These are phyloP conservation scores for Erucastrum elatum DNA, from an alignment of 345 rosid genomes.

Conservation along the genomic window DNA sequence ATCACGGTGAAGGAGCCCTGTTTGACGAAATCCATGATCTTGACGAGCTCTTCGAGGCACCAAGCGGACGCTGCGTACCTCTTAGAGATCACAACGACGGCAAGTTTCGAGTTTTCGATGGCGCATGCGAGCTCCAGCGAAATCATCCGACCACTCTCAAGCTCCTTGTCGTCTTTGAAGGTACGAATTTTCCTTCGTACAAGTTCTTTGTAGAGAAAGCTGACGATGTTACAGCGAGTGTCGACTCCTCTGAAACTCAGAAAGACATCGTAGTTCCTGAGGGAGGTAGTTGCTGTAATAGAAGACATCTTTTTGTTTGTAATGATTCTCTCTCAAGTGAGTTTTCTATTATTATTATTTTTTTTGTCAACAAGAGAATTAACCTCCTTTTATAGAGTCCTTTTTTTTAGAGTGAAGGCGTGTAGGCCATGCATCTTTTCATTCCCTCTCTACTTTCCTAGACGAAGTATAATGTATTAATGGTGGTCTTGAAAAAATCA, in stretches of 20 bases:
- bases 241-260: slow-evolving; percentile 41
- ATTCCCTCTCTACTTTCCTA: neutral
- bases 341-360: too few species aligned
- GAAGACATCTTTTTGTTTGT: slow-evolving; percentile 1
- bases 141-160: slow-evolving; percentile 19
- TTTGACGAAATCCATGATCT: slow-evolving; percentile 23
- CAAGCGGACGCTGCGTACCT: slow-evolving; percentile 33
- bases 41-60: slow-evolving; percentile 34
- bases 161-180: slow-evolving; percentile 34
- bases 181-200: slow-evolving; percentile 3
- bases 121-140: slow-evolving; percentile 28
- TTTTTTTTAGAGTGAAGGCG: too few species aligned
- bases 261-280: slow-evolving; percentile 23
- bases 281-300: neutral
- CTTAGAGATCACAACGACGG: slow-evolving; percentile 29
- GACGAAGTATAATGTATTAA: too few species aligned
- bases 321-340: neutral
- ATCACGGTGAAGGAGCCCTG: slow-evolving; percentile 12
- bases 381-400: neutral
- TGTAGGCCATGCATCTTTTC: neutral
- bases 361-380: too few species aligned
- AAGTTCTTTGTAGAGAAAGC: slow-evolving; percentile 28
- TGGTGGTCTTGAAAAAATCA: neutral
- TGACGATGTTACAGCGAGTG: slow-evolving; percentile 31
- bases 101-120: slow-evolving; percentile 25